phyloP scores from a whole-genome alignment of 2,329 filamentous ascomycete species.

The Fusarium citri region DNA sequence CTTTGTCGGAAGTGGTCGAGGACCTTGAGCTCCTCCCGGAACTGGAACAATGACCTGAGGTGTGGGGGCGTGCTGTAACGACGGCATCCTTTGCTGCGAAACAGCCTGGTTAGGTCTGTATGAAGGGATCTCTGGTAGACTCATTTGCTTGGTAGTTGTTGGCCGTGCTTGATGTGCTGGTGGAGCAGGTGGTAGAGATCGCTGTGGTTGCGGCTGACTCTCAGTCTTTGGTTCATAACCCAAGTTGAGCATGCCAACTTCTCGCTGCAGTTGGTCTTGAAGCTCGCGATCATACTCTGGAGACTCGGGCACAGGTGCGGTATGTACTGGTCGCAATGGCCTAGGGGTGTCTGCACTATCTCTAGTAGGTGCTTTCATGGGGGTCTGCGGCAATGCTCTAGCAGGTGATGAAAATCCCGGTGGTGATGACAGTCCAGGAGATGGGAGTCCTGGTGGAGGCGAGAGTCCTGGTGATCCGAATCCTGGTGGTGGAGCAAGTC shows the following conservation, averaged over 20 bases:
- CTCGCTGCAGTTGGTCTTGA: conserved; percentile 72
- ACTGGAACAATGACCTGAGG: conserved; percentile 39
- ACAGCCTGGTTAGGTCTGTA: conserved; percentile 58
- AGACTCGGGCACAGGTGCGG: conserved; percentile 61
- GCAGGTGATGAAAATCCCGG: conserved; percentile 59
- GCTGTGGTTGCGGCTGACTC: conserved; percentile 27
- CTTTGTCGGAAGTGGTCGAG: conserved; percentile 47
- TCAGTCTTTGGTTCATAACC: conserved; percentile 40
- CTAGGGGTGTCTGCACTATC: conserved; percentile 61
- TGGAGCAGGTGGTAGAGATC: conserved; percentile 47
- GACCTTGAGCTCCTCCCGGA: conserved; percentile 36
- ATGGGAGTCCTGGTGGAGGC: background rate
- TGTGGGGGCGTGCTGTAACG: conserved; percentile 44
- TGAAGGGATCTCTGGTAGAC: conserved; percentile 66
- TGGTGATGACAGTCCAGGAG: background rate
- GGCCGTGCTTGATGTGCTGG: conserved; percentile 52
- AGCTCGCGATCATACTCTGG: conserved; percentile 70
- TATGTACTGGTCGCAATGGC: conserved; percentile 60
- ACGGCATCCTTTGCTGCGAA: conserved; percentile 46
- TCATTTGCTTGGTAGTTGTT: conserved; percentile 57
- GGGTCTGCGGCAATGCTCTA: conserved; percentile 66
- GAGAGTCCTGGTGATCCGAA: background rate
- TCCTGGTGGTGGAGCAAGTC: background rate
- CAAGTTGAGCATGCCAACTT: conserved; percentile 69
- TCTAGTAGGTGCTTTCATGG: conserved; percentile 46